Evolutionary conservation across 2,329 filamentous ascomycete species (phyloP).

Genomic region (Calonectria hongkongensis): DNA sequence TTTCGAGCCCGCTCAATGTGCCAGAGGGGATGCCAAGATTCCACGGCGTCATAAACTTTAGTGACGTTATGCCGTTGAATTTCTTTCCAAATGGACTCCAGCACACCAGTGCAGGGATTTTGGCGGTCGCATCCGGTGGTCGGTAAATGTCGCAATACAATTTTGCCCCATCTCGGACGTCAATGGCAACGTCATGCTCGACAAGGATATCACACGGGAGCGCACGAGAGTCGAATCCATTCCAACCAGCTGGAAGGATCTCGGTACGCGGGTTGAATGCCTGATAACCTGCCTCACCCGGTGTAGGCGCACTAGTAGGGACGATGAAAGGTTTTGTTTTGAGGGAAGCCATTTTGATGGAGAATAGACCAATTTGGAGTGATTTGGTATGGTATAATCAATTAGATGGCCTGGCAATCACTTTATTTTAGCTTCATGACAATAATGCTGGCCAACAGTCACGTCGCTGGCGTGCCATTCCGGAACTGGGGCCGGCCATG

Average conservation of each 20-base stretch:
- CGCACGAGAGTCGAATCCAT: background rate
- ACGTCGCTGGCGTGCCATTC: background rate
- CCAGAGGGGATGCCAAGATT: background rate
- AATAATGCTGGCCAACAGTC: background rate
- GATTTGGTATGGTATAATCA: background rate
- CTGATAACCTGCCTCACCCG: background rate
- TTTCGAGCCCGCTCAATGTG: slow-evolving; percentile 32
- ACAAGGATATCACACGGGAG: slow-evolving; percentile 23
- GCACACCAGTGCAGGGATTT: slow-evolving; percentile 30
- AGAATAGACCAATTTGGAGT: background rate
- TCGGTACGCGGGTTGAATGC: background rate
- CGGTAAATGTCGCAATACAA: slow-evolving; percentile 40
- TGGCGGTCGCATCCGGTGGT: background rate
- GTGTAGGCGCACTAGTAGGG: background rate
- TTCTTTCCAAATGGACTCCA: slow-evolving; percentile 40
- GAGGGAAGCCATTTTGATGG: background rate
- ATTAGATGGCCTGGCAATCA: background rate
- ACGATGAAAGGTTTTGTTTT: slow-evolving; percentile 3
- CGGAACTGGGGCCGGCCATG: background rate
- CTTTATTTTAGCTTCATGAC: background rate
- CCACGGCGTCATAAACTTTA: slow-evolving; percentile 35
- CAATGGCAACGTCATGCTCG: slow-evolving; percentile 34
- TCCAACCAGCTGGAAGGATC: background rate
- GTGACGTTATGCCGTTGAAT: slow-evolving; percentile 21
- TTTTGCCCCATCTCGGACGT: slow-evolving; percentile 28